A percentile compares a stretch with the other conserved stretches of the same genome.
These are phyloP conservation scores for Geotrichum armillariae DNA, from an alignment of 1,139 yeast genomes.

Conservation along the genomic window DNA sequence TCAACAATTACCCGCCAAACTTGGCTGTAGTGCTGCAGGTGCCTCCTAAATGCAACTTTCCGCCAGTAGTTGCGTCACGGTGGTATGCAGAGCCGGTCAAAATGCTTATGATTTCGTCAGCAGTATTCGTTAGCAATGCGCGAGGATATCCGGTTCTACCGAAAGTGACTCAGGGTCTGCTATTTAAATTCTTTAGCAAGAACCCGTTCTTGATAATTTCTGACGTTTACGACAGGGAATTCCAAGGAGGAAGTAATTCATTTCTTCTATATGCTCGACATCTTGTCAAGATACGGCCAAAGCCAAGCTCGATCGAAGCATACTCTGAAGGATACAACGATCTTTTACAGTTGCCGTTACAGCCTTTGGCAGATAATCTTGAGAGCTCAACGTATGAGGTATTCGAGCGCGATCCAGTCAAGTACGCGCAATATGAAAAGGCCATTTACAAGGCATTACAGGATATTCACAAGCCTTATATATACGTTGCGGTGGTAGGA, in stretches of 20 bases:
- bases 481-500: conserved; percentile 63
- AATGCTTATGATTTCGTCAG: conserved; percentile 53
- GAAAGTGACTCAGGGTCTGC: conserved; percentile 51
- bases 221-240: conserved; percentile 33
- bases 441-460: conserved; percentile 64
- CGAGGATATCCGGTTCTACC: conserved; percentile 63
- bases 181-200: conserved; percentile 42
- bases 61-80: conserved; percentile 51
- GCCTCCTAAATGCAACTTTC: conserved; percentile 41
- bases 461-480: conserved; percentile 36
- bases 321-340: conserved; percentile 44
- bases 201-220: conserved; percentile 38
- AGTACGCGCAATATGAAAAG: conserved; percentile 63
- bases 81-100: conserved; percentile 69
- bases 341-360: conserved; percentile 58
- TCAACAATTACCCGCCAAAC: conserved; percentile 52
- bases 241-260: conserved; percentile 47
- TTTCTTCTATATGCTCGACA: conserved; percentile 56
- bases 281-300: conserved; percentile 41
- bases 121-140: conserved; percentile 55
- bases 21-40: conserved; percentile 59
- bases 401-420: conserved; percentile 68
- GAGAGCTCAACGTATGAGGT: conserved; percentile 59
- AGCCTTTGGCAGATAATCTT: conserved; percentile 63
- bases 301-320: conserved; percentile 38